Evolutionary conservation across 148 eudicot species (phyloP).

Genomic region (Bassia scoparia): DNA sequence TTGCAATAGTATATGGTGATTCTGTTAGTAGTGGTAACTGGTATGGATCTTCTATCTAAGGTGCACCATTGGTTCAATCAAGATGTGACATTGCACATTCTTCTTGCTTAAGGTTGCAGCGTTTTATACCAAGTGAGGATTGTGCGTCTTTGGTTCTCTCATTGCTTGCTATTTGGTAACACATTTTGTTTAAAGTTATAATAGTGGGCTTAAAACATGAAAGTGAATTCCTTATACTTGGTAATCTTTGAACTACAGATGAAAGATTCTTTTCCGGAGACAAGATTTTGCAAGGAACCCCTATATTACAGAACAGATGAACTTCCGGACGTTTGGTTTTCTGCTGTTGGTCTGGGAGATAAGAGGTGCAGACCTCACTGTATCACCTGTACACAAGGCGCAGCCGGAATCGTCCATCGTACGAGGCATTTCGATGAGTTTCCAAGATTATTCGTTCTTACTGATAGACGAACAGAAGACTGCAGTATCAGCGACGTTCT

Average conservation of each 20-base stretch:
- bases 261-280: slow-evolving; percentile 83
- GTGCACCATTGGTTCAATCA: neutral
- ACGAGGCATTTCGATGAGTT: slow-evolving; percentile 88
- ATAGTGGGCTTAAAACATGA: neutral
- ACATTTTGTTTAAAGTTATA: too few species aligned
- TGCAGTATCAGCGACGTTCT: slow-evolving; percentile 73
- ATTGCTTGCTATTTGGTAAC: too few species aligned
- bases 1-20: neutral
- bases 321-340: slow-evolving; percentile 82
- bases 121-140: neutral
- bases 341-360: slow-evolving; percentile 88
- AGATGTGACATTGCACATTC: too few species aligned
- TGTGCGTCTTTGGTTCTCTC: neutral
- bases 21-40: neutral
- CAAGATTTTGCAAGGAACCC: slow-evolving; percentile 69
- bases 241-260: slow-evolving; percentile 42
- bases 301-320: slow-evolving; percentile 75
- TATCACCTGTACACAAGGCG: slow-evolving; percentile 97
- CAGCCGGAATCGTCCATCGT: slow-evolving; percentile 78
- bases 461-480: slow-evolving; percentile 78
- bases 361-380: slow-evolving; percentile 86
- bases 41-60: neutral
- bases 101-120: too few species aligned
- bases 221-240: too few species aligned
- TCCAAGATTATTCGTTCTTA: slow-evolving; percentile 64